A percentile compares a stretch with the other conserved stretches of the same genome.
These are phyloP conservation scores for Pseudogymnoascus sp. DNA, from an alignment of 2,329 filamentous ascomycete species.

Conservation along the genomic window DNA sequence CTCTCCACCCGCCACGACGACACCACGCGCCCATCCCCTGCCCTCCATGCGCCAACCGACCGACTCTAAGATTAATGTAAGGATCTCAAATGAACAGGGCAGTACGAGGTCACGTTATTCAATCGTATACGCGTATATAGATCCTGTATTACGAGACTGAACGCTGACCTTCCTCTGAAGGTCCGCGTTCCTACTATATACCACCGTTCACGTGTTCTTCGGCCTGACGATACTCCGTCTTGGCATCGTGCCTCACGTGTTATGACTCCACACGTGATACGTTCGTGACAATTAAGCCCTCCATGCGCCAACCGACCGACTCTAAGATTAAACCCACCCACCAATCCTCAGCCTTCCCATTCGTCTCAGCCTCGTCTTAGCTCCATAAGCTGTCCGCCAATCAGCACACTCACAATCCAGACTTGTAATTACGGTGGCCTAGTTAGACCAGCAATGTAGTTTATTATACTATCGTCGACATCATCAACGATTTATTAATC, in stretches of 20 bases:
- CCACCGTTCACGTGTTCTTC: too few species aligned
- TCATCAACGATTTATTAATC: constrained; percentile 8
- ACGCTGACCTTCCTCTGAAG: too few species aligned
- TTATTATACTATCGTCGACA: neutral
- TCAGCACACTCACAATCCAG: neutral
- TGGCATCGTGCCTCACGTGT: too few species aligned
- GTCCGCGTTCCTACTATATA: too few species aligned
- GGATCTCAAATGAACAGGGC: too few species aligned
- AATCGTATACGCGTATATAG: too few species aligned
- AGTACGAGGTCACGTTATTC: too few species aligned
- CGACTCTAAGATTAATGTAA: too few species aligned
- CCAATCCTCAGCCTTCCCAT: neutral
- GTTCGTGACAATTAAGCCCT: too few species aligned
- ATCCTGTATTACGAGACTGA: too few species aligned
- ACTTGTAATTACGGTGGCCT: neutral
- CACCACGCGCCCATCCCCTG: neutral
- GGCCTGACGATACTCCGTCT: too few species aligned
- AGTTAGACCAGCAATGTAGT: neutral
- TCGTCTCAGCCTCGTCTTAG: neutral
- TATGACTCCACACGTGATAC: too few species aligned
- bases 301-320: neutral
- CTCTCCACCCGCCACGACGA: neutral
- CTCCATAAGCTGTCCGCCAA: neutral
- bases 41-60: neutral
- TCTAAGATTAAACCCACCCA: neutral